Percentiles rank a stretch among this genome's conserved stretches.
phyloP scores from a whole-genome alignment of 768 basidiomycete genomes.

The Coprinellus micaceus region DNA sequence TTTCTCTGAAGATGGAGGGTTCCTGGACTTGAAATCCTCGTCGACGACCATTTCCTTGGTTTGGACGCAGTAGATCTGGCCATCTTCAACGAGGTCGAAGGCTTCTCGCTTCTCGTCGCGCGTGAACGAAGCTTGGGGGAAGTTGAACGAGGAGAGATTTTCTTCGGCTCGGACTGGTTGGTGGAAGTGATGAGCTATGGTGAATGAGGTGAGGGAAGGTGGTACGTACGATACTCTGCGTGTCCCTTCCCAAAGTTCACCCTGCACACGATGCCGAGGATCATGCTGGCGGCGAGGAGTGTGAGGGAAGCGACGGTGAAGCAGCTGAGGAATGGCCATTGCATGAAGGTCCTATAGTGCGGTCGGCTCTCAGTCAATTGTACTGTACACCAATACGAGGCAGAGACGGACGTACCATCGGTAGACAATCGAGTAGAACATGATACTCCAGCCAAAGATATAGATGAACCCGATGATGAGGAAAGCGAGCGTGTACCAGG shows the following conservation, averaged over 20 bases:
- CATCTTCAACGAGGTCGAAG: conserved; percentile 5
- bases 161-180: conserved; percentile 36
- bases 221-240: conserved; percentile 48
- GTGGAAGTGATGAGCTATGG: no score
- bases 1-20: no score
- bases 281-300: conserved; percentile 37
- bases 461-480: conserved; percentile 37
- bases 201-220: background rate
- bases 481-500: conserved; percentile 37
- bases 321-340: conserved; percentile 49
- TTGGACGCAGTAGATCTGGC: conserved; percentile 6
- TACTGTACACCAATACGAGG: no score
- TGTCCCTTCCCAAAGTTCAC: conserved; percentile 54
- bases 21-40: background rate
- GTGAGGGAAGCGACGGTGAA: conserved; percentile 43
- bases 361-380: no score
- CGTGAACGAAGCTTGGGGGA: conserved; percentile 37
- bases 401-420: conserved; percentile 32
- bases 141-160: conserved; percentile 34
- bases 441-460: conserved; percentile 34
- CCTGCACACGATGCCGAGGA: conserved; percentile 47
- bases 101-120: conserved; percentile 20
- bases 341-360: conserved; percentile 37
- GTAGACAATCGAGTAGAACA: conserved; percentile 46
- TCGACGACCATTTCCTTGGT: background rate